Base-by-base conservation (phyloP, 768 basidiomycete genomes). In the Kwoniella dejecticola region DNA sequence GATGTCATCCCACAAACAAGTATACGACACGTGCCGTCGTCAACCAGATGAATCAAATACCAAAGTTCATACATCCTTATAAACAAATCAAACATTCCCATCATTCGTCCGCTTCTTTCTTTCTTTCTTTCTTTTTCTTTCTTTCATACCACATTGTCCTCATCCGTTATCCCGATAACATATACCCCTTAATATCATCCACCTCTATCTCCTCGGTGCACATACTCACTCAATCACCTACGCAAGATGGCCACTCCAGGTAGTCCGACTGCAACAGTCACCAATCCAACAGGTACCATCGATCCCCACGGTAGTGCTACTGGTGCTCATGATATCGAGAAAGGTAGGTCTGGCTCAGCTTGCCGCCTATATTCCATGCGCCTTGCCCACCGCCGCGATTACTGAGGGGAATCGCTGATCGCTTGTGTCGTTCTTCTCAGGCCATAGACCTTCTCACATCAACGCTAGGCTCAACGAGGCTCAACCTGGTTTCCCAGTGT, bases 271-370 rank as follows among this genome's bases (percentile, higher is more conserved):
- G 48, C 48, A 3, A 45, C 27, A 31, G 36, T 56, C 13, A 46
- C 27, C 30, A 44, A 44, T 11, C 42, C 42, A 3, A 45, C 54
- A 30, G 42, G 31, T 31, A 45, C 54, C 19, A 21, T 45, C 41
- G 54, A 56, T 21, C 54, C 54, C 23, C 27, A 44, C 33, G 23
- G 29, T 56, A 41, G 41, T 55, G 27, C 53, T 26, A 33, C 54
- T 29, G 48, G 48, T 50, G 30, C 30, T 17, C 48, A 50, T 19
- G 48, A 50, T 30, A 30, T 50, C 29, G 54, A 56, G 54, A 56
- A 56, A 24, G 54, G 54, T 56, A 12, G 13, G 54, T 56, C 19
- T 42, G 6, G 11, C 17, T 42, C 55, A 27, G 3, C 21, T 3
- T 42, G 12, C 40, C 3, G n/a, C 11, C 21, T 45, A 24, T 7